Evolutionary conservation across 75 land plant species (phyloP).

Genomic region (Selaginella moellendorffii): DNA sequence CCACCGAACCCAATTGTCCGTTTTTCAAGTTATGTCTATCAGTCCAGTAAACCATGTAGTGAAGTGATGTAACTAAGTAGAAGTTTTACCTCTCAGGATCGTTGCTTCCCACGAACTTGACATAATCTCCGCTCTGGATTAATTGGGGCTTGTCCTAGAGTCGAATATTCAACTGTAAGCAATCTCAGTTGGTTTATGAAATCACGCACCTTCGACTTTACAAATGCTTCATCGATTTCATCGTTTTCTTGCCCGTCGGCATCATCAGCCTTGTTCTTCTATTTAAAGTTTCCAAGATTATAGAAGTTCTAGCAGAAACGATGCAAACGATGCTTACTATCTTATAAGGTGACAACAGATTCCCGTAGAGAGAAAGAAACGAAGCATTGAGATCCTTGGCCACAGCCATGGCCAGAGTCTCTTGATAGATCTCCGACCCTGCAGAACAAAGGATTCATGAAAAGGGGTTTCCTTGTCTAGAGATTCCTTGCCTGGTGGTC

Average conservation of each 20-base stretch:
- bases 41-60: neutral
- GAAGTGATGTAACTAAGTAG: too few species aligned
- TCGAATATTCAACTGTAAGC: too few species aligned
- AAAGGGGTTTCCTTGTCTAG: too few species aligned
- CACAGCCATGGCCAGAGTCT: slow-evolving; percentile 66
- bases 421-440: slow-evolving; percentile 86
- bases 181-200: too few species aligned
- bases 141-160: too few species aligned
- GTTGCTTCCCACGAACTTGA: slow-evolving; percentile 10
- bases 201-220: too few species aligned
- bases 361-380: slow-evolving; percentile 63
- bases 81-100: neutral
- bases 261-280: slow-evolving; percentile 35
- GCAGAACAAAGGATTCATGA: neutral
- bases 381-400: slow-evolving; percentile 69
- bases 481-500: slow-evolving; percentile 44
- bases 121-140: slow-evolving; percentile 9
- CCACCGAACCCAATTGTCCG: slow-evolving; percentile 22
- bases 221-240: slow-evolving; percentile 27
- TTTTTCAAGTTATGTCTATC: slow-evolving; percentile 21
- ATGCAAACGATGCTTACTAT: too few species aligned
- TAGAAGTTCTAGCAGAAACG: too few species aligned
- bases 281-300: slow-evolving; percentile 38
- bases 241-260: slow-evolving; percentile 34
- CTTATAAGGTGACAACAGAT: slow-evolving; percentile 72